Evolutionary conservation across 768 basidiomycete genomes (phyloP), one percentile per base, ranked within the genome.

Genomic region (Cyclocybe cylindracea): DNA sequence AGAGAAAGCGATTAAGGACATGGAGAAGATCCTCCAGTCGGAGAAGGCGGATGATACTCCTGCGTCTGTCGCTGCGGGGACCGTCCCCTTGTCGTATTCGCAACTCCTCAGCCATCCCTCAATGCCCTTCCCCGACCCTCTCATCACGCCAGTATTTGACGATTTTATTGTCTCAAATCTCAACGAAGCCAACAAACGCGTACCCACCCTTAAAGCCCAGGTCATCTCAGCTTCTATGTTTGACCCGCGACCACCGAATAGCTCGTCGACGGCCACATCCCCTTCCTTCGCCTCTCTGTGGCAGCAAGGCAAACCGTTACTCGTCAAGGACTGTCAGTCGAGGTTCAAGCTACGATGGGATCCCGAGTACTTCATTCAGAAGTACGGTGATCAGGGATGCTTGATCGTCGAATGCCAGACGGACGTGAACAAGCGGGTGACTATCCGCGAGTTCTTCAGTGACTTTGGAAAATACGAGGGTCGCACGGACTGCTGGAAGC

Each of bases 361-460:
- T 4, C 95, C 95, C 0, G 80, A 87, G 49, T 89, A 86, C 61
- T 94, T 98, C 67, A 79, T 83, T 13, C 67, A 82, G 46, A 76
- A 84, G 55, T 87, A 89, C 63, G 85, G 82, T 6, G 66, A 74
- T 8, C 80, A 89, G 55, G 72, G 63, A 24, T 87, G 88, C 65
- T 73, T 85, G 45, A 85, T 97, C 50, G 76, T 92, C 11, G 90
- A 96, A 66, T 96, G 92, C 61, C 87, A 93, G 70, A 82, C 78
- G 2, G 87, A 94, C 49, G 63, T 66, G 44, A 87, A 81, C 60
- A 79, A 77, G 56, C 71, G 77, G 7, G 77, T 83, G 5, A 87
- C 81, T 0, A 85, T 98, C 5, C 78, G 75, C 5, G 80, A 88
- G 48, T 98, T 97, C 70, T 97, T 98, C 62, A 70, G 71, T 9